Base-by-base conservation (phyloP, 2,329 filamentous ascomycete species). In the Fusarium setosum region DNA sequence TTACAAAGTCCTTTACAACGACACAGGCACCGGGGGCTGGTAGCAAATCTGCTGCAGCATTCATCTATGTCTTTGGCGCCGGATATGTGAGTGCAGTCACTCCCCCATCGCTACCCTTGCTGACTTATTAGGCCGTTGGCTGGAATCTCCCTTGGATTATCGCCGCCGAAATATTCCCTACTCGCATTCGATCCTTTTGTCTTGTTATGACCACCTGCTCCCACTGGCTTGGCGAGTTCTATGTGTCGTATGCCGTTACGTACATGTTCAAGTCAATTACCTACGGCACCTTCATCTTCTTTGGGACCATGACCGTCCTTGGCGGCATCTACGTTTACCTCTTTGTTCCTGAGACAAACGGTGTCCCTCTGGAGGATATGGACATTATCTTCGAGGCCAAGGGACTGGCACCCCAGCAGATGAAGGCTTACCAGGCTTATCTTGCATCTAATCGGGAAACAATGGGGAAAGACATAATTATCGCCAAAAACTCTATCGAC, bases 201-300 rank as follows among this genome's bases (percentile, higher is more conserved):
- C 54, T 76, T 35, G 66, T 29, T 11, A 29, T 75, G 24, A 71
- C 71, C 0, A 74, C 71, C 9, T 68, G 68, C 45, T 66, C 66
- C 10, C 74, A 76, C 51, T 76, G 74, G 73, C 64, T 77, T 3
- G 69, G 65, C 12, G 69, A 76, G 48, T 77, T 77, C 56, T 67
- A 70, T 44, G 67, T 76, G 9, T 70, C 69, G 9, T 72, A 74
- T 45, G 72, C 71, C 34, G 67, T 69, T 2, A 71, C 73, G 10
- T 72, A 75, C 45, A 76, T 76, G 74, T 64, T 75, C 20, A 17
- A 54, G 26, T 56, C 56, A n/a, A 67, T 67, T 15, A 52, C 51
- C 1, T 67, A 58, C 11, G 64, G 61, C 4, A 56, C 58, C 1
- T 65, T 67, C 12, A 45, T 29, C 26, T 29, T 62, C 15, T 69